Evolutionary conservation across 345 rosid species (phyloP).

Genomic region (Erysimum cheiranthoides): DNA sequence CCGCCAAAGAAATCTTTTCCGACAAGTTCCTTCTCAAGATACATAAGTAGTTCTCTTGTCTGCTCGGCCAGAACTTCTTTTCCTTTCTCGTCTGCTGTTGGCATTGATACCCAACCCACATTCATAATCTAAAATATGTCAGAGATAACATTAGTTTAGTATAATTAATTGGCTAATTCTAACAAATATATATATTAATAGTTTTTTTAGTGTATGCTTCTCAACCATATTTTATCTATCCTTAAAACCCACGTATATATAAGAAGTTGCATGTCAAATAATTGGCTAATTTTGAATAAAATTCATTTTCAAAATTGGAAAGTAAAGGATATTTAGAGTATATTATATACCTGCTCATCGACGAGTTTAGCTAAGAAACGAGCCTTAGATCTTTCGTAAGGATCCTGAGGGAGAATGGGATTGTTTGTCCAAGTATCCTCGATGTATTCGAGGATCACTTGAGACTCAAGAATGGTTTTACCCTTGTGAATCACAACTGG

Average conservation of each 20-base stretch:
- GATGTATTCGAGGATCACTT: constrained; percentile 54
- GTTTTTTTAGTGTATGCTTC: no score
- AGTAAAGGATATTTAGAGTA: not conserved
- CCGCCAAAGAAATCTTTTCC: constrained; percentile 54
- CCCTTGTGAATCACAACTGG: constrained; percentile 60
- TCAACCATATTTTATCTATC: no score
- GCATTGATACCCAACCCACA: not conserved
- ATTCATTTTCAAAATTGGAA: not conserved
- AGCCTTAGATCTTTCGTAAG: constrained; percentile 50
- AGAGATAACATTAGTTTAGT: not conserved
- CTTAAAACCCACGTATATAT: no score
- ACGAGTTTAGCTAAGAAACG: constrained; percentile 51
- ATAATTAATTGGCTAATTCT: not conserved
- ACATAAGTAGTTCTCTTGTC: constrained; percentile 32
- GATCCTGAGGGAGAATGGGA: constrained; percentile 55
- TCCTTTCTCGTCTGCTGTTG: constrained; percentile 34
- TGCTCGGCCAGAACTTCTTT: constrained; percentile 35
- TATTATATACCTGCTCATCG: constrained; percentile 44
- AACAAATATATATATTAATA: not conserved
- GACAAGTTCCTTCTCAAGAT: constrained; percentile 48
- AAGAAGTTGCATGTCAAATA: no score
- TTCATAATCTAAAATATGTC: not conserved
- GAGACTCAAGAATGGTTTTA: constrained; percentile 50
- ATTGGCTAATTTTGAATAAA: not conserved
- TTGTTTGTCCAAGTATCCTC: constrained; percentile 53